Evolutionary conservation across 1,139 yeast genomes (phyloP).

Genomic region (Nadsonia starkeyi-henricii): DNA sequence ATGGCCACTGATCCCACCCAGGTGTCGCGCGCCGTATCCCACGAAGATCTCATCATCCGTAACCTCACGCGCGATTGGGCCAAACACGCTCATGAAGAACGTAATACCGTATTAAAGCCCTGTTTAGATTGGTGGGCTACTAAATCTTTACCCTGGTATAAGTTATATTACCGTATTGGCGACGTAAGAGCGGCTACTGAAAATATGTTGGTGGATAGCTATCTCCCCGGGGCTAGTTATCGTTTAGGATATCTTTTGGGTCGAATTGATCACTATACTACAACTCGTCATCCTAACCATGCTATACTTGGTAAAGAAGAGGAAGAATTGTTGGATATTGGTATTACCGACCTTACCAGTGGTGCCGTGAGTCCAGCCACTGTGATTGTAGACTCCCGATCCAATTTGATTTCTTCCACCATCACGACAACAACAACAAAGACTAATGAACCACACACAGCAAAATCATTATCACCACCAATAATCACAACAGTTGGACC

Average conservation of each 20-base stretch:
- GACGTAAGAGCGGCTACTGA: conserved; percentile 20
- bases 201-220: conserved; percentile 12
- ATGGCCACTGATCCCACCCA: conserved; percentile 2
- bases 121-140: conserved; percentile 14
- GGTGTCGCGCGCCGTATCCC: conserved; percentile 2
- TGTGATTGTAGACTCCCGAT: no score
- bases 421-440: no score
- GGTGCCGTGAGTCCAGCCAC: no score
- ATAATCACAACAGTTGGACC: no score
- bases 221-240: conserved; percentile 20
- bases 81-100: conserved; percentile 24
- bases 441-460: no score
- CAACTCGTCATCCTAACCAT: neutral
- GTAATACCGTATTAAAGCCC: conserved; percentile 21
- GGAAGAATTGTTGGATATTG: no score
- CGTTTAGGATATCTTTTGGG: conserved; percentile 21
- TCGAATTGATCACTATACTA: conserved; percentile 21
- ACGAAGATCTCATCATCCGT: conserved; percentile 12
- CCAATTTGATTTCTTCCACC: no score
- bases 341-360: no score
- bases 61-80: conserved; percentile 23
- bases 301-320: no score
- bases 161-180: conserved; percentile 24
- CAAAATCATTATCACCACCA: no score
- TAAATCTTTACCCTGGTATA: conserved; percentile 25